Conservation (phyloP, 208 protist genomes). For the Strigomonas culicis region DNA sequence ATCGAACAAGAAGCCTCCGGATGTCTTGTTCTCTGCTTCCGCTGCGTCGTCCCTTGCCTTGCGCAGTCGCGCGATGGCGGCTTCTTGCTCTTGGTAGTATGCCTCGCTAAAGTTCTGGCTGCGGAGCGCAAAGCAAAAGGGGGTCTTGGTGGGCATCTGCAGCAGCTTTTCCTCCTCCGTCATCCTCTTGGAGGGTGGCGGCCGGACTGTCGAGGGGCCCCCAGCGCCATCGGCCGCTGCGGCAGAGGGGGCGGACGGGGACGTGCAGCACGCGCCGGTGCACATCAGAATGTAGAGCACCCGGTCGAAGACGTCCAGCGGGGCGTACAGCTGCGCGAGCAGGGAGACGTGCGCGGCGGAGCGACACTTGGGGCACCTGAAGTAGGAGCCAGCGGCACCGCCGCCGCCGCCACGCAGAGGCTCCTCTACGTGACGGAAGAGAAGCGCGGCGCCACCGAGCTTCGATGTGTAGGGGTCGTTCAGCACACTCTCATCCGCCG, state of each 20-base stretch:
- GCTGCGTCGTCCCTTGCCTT: slow-evolving; percentile 7
- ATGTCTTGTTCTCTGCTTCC: slow-evolving; percentile 12
- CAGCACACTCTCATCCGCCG: slow-evolving; percentile 26
- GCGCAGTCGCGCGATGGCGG: background rate
- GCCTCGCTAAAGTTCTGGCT: slow-evolving; percentile 78
- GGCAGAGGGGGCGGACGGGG: background rate
- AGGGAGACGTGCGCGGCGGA: slow-evolving; percentile 47
- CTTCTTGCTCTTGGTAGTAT: slow-evolving; percentile 33
- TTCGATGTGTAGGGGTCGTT: slow-evolving; percentile 55
- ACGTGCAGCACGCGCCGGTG: background rate
- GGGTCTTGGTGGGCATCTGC: slow-evolving; percentile 15
- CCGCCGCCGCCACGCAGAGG: slow-evolving; percentile 9
- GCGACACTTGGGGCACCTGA: slow-evolving; percentile 77
- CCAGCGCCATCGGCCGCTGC: background rate
- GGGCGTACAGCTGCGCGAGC: slow-evolving; percentile 74
- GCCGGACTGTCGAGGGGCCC: background rate
- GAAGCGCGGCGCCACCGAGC: slow-evolving; percentile 58
- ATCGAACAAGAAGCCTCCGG: slow-evolving; percentile 37
- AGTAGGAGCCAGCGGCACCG: slow-evolving; percentile 23
- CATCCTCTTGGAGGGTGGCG: background rate
- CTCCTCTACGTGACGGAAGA: slow-evolving; percentile 40
- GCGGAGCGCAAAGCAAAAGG: slow-evolving; percentile 75
- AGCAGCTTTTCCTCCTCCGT: background rate
- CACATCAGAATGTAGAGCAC: slow-evolving; percentile 83
- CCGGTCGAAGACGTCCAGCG: slow-evolving; percentile 72